A percentile compares a stretch with the other conserved stretches of the same genome.
phyloP scores from a whole-genome alignment of 805 yeast genomes.

The Barnettozyma botsteinii region DNA sequence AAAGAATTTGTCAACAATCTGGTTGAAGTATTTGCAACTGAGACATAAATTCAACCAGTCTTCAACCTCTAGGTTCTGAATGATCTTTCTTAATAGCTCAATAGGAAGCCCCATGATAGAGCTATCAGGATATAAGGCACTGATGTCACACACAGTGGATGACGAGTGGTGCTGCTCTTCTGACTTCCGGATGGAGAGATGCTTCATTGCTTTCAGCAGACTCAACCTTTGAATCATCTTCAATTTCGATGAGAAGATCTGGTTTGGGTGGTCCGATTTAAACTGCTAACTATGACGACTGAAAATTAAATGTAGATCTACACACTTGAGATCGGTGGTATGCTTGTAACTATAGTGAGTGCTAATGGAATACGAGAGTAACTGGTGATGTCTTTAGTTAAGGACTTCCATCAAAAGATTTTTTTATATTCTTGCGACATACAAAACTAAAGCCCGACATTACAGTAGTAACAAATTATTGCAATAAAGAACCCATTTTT shows the following conservation, averaged over 20 bases:
- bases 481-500: conserved; percentile 1
- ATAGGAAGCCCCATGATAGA: conserved; percentile 38
- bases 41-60: conserved; percentile 28
- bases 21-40: conserved; percentile 33
- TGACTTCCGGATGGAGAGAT: background rate
- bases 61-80: conserved; percentile 23
- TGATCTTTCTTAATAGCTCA: conserved; percentile 36
- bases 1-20: conserved; percentile 32
- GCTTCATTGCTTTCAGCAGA: conserved; percentile 5
- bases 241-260: too few species aligned
- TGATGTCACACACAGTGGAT: conserved; percentile 4
- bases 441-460: too few species aligned
- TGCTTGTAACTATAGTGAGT: too few species aligned
- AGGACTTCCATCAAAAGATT: too few species aligned
- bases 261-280: too few species aligned
- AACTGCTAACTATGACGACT: too few species aligned
- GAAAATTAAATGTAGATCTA: too few species aligned
- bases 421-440: too few species aligned
- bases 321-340: too few species aligned
- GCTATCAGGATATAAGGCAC: conserved; percentile 22
- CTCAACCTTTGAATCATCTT: conserved; percentile 3
- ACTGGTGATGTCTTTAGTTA: too few species aligned
- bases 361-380: too few species aligned
- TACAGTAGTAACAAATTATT: too few species aligned
- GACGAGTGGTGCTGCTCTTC: conserved; percentile 8